Evolutionary conservation across 2,329 filamentous ascomycete species (phyloP), one percentile per base, ranked within the genome.

Genomic region (Exophiala xenobiotica): DNA sequence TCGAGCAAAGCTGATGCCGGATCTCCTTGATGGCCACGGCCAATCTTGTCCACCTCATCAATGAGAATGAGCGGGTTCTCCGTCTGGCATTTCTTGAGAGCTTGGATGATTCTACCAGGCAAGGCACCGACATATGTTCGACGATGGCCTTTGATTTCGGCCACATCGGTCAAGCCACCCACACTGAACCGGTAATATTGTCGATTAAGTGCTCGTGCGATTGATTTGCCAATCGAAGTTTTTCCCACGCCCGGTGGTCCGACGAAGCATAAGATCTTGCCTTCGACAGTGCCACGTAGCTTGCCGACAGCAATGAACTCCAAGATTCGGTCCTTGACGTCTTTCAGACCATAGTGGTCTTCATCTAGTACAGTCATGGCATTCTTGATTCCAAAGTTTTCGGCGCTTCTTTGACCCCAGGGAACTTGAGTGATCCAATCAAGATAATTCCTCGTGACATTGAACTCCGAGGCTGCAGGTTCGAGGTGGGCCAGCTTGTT

Each of bases 171-270:
- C 60, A 99, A 79, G 62, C 93, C 93, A 67, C 93, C 93, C 6
- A 99, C 93, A 65, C 91, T 96, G 78, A 99, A 99, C 61, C 93
- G 83, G 76, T 99, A 99, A 75, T 99, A 99, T 67, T 99, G 86
- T 53, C 95, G 81, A 72, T 96, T 96, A 51, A 99, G 76, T 22
- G 93, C 95, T 49, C 92, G 83, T 12, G 93, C 93, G 63, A 99
- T 96, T 0, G 91, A 97, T 70, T 99, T 99, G 67, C 93, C 93
- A 61, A 99, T 99, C 70, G 91, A 96, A 2, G 93, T 99, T 78
- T 99, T 99, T 64, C 93, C 93, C 20, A 99, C 93, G 76, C 93
- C 93, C 14, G 93, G 93, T 46, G 93, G 93, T 1, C 93, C 93
- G 49, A 99, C 95, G 66, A 99, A 92, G 72, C 93, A 99, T 31